Conservation (phyloP, 2,329 filamentous ascomycete species). For the Neopestalotiopsis sp. region DNA sequence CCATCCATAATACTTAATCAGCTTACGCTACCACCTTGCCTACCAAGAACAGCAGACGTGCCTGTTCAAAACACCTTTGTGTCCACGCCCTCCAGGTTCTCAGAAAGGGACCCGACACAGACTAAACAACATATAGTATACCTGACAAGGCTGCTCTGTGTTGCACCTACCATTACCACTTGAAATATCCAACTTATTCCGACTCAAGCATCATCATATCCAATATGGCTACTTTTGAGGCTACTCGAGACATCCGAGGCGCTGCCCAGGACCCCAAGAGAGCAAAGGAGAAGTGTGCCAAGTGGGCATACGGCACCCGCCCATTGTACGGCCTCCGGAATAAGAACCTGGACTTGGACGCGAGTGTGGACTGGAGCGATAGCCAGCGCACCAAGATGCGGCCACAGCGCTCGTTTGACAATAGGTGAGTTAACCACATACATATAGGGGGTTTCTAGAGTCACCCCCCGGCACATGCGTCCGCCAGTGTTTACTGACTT, state of each 20-base stretch:
- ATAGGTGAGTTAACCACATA: constrained; percentile 34
- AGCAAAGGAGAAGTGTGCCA: constrained; percentile 44
- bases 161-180: neutral
- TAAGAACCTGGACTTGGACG: constrained; percentile 18
- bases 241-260: constrained; percentile 48
- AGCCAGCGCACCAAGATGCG: constrained; percentile 40
- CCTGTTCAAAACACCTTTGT: constrained; percentile 5
- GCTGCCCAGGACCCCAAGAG: constrained; percentile 48
- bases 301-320: constrained; percentile 47
- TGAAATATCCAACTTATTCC: neutral
- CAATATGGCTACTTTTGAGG: constrained; percentile 33
- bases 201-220: neutral
- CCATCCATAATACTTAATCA: constrained; percentile 8
- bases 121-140: constrained; percentile 1
- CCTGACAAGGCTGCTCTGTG: constrained; percentile 15
- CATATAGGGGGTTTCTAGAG: neutral
- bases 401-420: constrained; percentile 37
- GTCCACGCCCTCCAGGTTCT: constrained; percentile 9
- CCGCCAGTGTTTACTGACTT: neutral
- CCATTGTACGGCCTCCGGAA: constrained; percentile 32
- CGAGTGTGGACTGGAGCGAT: constrained; percentile 30
- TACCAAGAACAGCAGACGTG: neutral
- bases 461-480: neutral
- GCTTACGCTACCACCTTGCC: neutral
- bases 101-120: neutral